Conservation (phyloP, 371 early-diverging fungal genomes). For the Apophysomyces ossiformis region DNA sequence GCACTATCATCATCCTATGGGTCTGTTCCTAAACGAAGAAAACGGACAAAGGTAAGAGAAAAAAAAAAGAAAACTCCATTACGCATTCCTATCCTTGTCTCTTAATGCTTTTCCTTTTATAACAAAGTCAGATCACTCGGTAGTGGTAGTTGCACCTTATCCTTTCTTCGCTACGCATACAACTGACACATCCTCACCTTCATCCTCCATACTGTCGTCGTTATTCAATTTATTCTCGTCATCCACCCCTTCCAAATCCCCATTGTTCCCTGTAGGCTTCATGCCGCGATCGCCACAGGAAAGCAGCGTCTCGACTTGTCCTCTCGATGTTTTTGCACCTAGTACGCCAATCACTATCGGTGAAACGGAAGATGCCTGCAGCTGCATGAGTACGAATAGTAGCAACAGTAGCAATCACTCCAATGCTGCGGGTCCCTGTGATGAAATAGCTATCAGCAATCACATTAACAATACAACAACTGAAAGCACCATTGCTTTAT, state of each 20-base stretch:
- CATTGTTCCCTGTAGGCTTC: constrained; percentile 24
- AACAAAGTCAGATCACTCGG: not conserved
- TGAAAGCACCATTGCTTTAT: constrained; percentile 29
- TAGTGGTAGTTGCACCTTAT: constrained; percentile 22
- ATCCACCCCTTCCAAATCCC: not conserved
- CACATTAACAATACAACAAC: constrained; percentile 11
- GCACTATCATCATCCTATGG: constrained; percentile 33
- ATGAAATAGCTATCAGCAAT: constrained; percentile 10
- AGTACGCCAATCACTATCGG: constrained; percentile 10
- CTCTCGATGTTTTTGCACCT: constrained; percentile 25
- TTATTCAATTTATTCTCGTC: constrained; percentile 13
- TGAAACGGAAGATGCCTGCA: constrained; percentile 21
- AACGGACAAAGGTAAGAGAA: constrained; percentile 19
- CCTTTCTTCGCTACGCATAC: constrained; percentile 21
- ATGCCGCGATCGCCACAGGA: constrained; percentile 22
- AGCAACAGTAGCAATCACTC: constrained; percentile 8
- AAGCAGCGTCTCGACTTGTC: constrained; percentile 16
- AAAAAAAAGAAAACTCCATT: constrained; percentile 12
- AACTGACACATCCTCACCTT: not conserved
- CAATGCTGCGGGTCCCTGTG: not conserved
- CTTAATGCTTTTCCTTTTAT: constrained; percentile 11
- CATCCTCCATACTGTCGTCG: constrained; percentile 4
- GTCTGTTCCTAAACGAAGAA: constrained; percentile 30
- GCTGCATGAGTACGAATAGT: constrained; percentile 24
- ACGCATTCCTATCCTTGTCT: constrained; percentile 13